phyloP scores from a whole-genome alignment of 306 rosid species.

The Spatholobus suberectus region DNA sequence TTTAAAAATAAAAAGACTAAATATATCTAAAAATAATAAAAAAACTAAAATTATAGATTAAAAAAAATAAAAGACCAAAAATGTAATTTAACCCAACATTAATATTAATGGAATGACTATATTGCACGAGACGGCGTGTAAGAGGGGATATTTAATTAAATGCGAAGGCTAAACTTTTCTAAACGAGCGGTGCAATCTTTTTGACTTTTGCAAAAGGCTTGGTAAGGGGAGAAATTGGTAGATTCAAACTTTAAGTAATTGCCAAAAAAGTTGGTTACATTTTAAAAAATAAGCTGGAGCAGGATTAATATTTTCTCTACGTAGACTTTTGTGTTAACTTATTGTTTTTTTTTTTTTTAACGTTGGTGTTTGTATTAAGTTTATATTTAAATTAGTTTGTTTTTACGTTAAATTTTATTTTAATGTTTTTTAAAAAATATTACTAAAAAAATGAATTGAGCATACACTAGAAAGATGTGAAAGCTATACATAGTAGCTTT shows the following conservation, averaged over 20 bases:
- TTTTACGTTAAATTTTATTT: too few species aligned
- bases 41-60: too few species aligned
- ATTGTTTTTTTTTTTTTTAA: neutral
- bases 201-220: conserved; percentile 21
- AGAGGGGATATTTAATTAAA: neutral
- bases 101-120: neutral
- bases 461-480: too few species aligned
- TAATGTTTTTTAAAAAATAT: too few species aligned
- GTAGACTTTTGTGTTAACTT: neutral
- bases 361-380: too few species aligned
- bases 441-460: too few species aligned
- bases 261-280: conserved; percentile 5
- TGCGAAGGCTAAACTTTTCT: neutral
- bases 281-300: conserved; percentile 24
- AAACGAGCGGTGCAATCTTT: conserved; percentile 6
- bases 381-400: too few species aligned
- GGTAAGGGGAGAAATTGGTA: conserved; percentile 7
- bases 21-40: too few species aligned
- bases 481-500: too few species aligned
- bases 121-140: neutral
- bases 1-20: too few species aligned
- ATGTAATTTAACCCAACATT: too few species aligned
- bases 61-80: too few species aligned
- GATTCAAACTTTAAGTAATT: conserved; percentile 34
- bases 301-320: neutral